phyloP scores from a whole-genome alignment of 495 filamentous ascomycete species.

The Staphylotrichum tortipilum region DNA sequence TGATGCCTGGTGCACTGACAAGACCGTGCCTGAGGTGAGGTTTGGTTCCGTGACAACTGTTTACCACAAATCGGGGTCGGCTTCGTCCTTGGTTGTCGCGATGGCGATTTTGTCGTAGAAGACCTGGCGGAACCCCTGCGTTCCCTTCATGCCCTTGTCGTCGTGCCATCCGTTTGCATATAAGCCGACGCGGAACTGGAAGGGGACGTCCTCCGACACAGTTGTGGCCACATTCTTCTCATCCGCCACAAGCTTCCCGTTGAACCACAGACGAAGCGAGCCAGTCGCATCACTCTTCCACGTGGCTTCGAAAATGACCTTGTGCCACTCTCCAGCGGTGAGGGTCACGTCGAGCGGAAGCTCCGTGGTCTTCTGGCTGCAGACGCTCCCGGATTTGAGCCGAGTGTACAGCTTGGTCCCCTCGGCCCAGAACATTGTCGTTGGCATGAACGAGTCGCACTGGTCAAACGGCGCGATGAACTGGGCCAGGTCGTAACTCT shows the following conservation, averaged over 20 bases:
- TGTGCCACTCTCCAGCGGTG: slow-evolving; percentile 41
- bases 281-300: slow-evolving; percentile 43
- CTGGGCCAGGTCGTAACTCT: slow-evolving; percentile 46
- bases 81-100: slow-evolving; percentile 41
- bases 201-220: slow-evolving; percentile 35
- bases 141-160: slow-evolving; percentile 34
- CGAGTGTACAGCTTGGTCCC: slow-evolving; percentile 41
- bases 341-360: slow-evolving; percentile 32
- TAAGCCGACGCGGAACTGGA: slow-evolving; percentile 47
- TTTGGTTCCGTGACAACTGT: neutral
- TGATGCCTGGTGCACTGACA: too few relatives aligned
- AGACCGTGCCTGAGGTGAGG: too few relatives aligned
- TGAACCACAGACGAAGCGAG: slow-evolving; percentile 43
- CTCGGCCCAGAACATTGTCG: slow-evolving; percentile 44
- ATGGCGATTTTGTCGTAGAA: slow-evolving; percentile 49
- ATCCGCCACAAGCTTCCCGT: slow-evolving; percentile 42
- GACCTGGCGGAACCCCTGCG: slow-evolving; percentile 37
- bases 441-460: slow-evolving; percentile 47
- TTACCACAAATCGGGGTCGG: slow-evolving; percentile 22
- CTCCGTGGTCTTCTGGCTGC: slow-evolving; percentile 24
- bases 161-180: slow-evolving; percentile 53
- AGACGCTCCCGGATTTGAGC: slow-evolving; percentile 35
- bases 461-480: slow-evolving; percentile 49
- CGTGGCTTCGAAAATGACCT: slow-evolving; percentile 39
- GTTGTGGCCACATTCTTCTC: slow-evolving; percentile 36